Evolutionary conservation across 1,139 yeast genomes (phyloP), one percentile per base, ranked within the genome.

Genomic region (Zygoascus meyerae): DNA sequence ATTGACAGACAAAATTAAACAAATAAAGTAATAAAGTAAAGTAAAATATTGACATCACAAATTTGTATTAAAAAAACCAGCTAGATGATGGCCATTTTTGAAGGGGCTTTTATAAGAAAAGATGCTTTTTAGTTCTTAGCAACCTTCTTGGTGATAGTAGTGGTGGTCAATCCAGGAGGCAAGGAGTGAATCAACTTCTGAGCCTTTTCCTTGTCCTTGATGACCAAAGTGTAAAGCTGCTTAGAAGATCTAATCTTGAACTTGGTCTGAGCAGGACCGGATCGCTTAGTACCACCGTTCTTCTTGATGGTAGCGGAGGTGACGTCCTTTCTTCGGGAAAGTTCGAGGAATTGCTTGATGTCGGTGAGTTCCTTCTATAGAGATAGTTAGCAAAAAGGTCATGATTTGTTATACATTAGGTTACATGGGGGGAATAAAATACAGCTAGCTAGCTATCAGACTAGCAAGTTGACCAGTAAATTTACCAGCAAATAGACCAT

Each of bases 221-320:
- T 92, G 65, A 86, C 86, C 74, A 92, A 81, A 67, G 98, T 92
- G 87, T 92, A 92, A 70, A 87, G 83, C 81, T 86, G 75, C 74
- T 79, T 86, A 62, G 96, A 69, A 73, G 97, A 96, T 81, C 98
- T 87, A 70, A 92, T 89, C 87, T 94, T 92, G 92, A 92, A 92
- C 79, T 92, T 92, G 79, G 97, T 89, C 77, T 85, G 90, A 77
- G 84, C 83, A 81, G 80, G 78, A 73, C 95, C 95, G 77, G 81
- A 81, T 79, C 87, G 87, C 77, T 82, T 76, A 89, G 87, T 86
- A 71, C 90, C 86, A 33, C 48, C 46, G 47, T 46, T 48, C 47
- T 45, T 48, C 76, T 81, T 75, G 90, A 89, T 86, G 71, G 90
- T 83, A 65, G 95, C 96, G 59, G 86, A 75, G 77, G 81, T 81